Evolutionary conservation across 768 basidiomycete genomes (phyloP), one percentile per base, ranked within the genome.

Genomic region (Panaeolus papilionaceus): DNA sequence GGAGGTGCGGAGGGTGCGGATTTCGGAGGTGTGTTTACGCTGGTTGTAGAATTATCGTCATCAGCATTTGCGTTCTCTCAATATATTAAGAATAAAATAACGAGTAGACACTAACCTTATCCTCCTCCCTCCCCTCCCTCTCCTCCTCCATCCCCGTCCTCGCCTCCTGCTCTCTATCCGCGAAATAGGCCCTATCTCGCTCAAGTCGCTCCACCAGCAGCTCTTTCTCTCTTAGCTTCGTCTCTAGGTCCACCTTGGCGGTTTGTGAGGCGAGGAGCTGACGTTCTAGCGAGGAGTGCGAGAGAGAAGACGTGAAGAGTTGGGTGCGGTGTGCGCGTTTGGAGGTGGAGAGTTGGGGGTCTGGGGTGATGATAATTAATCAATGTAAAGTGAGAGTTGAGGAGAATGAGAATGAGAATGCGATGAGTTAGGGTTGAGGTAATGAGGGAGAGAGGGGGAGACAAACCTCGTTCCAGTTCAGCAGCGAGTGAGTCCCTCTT

Each of bases 401-500:
- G n/a, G n/a, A n/a, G n/a, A n/a, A n/a, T n/a, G n/a, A n/a, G n/a
- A n/a, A n/a, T n/a, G n/a, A n/a, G n/a, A n/a, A n/a, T n/a, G n/a
- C n/a, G n/a, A n/a, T n/a, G n/a, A n/a, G 45, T n/a, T 45, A 12
- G 45, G 45, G 6, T 2, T 16, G 45, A 12, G 12, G 3, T 3
- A 3, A 14, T 45, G 45, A 16, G 11, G 11, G 45, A 16, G 45
- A 45, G 33, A 49, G n/a, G 10, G 26, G 37, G 33, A 38, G 16
- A 74, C 79, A 49, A 70, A 84, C 90, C 89, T 73, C 88, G 83
- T 75, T 91, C 89, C 16, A 91, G 82, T 69, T 91, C 90, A 12
- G 90, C 90, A 39, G 86, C 85, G 49, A 90, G 76, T 0, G 90
- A 89, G 68, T 90, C 89, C 38, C 90, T 85, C 69, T 92, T 92